These are phyloP conservation scores for Fragosphaeria purpurea DNA, from an alignment of 2,329 filamentous ascomycete genomes.

Conservation along the genomic window DNA sequence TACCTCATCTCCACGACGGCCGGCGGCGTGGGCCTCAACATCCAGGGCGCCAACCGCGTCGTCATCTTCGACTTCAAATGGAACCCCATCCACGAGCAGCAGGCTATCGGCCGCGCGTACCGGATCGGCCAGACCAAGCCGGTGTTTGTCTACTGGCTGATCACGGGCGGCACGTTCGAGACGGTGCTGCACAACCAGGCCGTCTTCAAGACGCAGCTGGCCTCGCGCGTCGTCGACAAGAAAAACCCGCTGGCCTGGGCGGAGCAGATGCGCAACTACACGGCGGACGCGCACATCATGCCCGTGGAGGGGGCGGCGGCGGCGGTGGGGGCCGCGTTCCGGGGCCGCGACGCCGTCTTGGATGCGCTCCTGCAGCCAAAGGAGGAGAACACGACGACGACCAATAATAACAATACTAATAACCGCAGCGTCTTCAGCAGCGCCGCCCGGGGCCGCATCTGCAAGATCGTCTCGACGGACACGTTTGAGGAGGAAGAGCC, in stretches of 20 bases:
- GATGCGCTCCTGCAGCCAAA: conserved; percentile 30
- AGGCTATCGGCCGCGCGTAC: conserved; percentile 79
- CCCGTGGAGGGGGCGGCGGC: conserved; percentile 38
- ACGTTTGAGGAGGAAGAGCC: conserved; percentile 62
- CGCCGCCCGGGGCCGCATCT: conserved; percentile 30
- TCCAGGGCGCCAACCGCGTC: conserved; percentile 73
- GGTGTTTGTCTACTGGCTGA: conserved; percentile 77
- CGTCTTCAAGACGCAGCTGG: conserved; percentile 74
- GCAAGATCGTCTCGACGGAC: conserved; percentile 55
- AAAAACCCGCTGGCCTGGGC: conserved; percentile 64
- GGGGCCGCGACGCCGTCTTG: conserved; percentile 55
- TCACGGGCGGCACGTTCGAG: conserved; percentile 72
- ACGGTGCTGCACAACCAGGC: conserved; percentile 61
- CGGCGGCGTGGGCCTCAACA: conserved; percentile 75
- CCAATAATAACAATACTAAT: conserved; percentile 30
- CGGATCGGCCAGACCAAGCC: conserved; percentile 72
- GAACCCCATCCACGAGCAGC: conserved; percentile 73
- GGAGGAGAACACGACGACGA: background rate
- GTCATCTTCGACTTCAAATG: conserved; percentile 77
- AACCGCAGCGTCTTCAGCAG: conserved; percentile 19
- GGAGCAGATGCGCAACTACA: conserved; percentile 43
- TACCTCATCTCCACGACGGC: conserved; percentile 78
- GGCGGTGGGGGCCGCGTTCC: conserved; percentile 32
- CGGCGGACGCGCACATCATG: conserved; percentile 47
- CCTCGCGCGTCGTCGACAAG: conserved; percentile 72